Base-by-base conservation (phyloP, 176 grass and related monocot species). In the Cenchrus purpureus region DNA sequence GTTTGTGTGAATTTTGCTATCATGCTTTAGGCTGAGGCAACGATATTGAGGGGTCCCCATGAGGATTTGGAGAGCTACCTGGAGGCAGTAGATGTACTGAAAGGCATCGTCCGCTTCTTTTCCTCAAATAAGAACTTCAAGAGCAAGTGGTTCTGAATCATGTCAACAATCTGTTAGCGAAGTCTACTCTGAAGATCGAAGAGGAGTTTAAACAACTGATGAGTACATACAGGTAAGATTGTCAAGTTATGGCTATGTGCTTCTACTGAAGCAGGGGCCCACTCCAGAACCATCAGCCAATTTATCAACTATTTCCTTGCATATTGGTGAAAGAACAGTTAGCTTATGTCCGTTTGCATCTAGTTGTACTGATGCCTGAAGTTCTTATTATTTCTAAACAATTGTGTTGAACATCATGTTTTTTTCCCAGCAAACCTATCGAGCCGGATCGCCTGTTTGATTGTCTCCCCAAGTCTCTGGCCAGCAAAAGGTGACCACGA, bases 21-120 rank as follows among this genome's bases (percentile, higher is more conserved):
- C 37, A 37, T 60, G 25, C 46, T 88, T 80, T 68, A 98, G 96
- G 93, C 96, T 54, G 96, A 98, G 86, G 92, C 90, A 59, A 68
- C 83, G 3, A 87, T 99, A 83, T 46, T 89, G 70, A 95, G 90
- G 71, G 97, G 97, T 56, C 97, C 97, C 19, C 93, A 93, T 73
- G 93, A 99, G 59, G 93, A 99, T 92, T 82, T 96, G 45, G 91
- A 99, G 82, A 82, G 93, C 71, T 99, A 92, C 76, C 87, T 99
- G 22, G 86, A 90, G 54, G 97, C 93, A 72, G 85, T 99, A 25
- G 97, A 96, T 82, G 53, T 81, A 71, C 71, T 99, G 17, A 96
- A 87, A 99, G 79, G 91, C 78, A 89, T 91, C 12, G 71, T 82
- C 29, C 74, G 71, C 14, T 99, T 96, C 76, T 92, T 99, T 84